phyloP scores from a whole-genome alignment of 768 basidiomycete species.

The Leccinum aurantiacum region DNA sequence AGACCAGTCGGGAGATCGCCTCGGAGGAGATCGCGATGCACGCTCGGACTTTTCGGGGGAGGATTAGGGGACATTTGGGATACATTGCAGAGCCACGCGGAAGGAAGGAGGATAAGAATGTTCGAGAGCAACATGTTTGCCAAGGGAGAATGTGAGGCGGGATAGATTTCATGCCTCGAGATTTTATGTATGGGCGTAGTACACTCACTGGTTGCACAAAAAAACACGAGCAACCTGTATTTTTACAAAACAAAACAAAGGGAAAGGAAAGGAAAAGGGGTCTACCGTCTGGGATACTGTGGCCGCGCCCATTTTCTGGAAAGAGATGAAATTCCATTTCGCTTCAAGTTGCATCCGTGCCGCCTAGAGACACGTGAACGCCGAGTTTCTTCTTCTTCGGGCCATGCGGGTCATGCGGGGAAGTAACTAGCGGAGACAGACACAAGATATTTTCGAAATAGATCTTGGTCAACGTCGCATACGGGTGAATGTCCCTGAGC shows the following conservation, averaged over 20 bases:
- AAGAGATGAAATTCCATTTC: too few species aligned
- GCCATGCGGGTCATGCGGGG: constrained; percentile 23
- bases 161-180: background rate
- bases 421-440: constrained; percentile 36
- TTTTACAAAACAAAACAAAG: too few species aligned
- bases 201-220: too few species aligned
- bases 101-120: background rate
- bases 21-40: too few species aligned
- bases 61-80: background rate
- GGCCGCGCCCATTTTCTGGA: too few species aligned
- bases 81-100: background rate
- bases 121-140: background rate
- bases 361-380: constrained; percentile 64
- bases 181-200: background rate
- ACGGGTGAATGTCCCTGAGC: constrained; percentile 67
- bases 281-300: too few species aligned
- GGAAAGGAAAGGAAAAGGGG: too few species aligned
- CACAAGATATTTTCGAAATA: constrained; percentile 77
- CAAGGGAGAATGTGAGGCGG: background rate
- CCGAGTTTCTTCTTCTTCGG: constrained; percentile 48
- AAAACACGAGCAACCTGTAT: too few species aligned
- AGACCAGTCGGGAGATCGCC: too few species aligned
- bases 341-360: too few species aligned
- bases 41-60: background rate
- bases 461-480: constrained; percentile 55